Evolutionary conservation across 2,329 filamentous ascomycete genomes (phyloP).

Genomic region (Boeremia lycopersici): DNA sequence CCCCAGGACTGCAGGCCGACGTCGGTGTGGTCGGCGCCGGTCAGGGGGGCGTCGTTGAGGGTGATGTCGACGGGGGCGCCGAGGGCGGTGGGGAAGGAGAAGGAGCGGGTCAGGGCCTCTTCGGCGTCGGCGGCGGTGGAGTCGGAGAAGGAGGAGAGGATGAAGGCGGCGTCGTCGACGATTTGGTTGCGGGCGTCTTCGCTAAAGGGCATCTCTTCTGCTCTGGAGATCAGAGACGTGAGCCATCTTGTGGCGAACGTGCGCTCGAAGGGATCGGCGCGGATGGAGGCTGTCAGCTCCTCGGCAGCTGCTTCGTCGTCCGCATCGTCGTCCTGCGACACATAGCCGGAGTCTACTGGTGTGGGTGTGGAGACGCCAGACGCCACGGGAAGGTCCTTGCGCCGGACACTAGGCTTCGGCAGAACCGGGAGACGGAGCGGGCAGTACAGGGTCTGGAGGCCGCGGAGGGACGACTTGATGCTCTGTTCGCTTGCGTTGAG

Average conservation of each 20-base stretch:
- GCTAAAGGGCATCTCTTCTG: slow-evolving; percentile 33
- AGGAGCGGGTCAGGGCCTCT: slow-evolving; percentile 40
- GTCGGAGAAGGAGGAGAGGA: slow-evolving; percentile 41
- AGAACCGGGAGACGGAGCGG: slow-evolving; percentile 40
- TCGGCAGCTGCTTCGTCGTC: slow-evolving; percentile 25
- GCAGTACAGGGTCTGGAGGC: slow-evolving; percentile 41
- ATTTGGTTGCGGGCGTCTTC: slow-evolving; percentile 32
- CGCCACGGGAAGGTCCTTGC: slow-evolving; percentile 20
- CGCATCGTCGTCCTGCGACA: slow-evolving; percentile 41
- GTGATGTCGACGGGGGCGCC: slow-evolving; percentile 27
- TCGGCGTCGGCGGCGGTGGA: slow-evolving; percentile 30
- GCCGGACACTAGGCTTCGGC: slow-evolving; percentile 16
- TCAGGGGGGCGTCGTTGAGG: slow-evolving; percentile 45
- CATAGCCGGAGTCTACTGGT: slow-evolving; percentile 45
- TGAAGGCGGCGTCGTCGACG: slow-evolving; percentile 42
- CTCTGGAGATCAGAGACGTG: slow-evolving; percentile 37
- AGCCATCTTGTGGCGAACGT: slow-evolving; percentile 42
- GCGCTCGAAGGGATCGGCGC: slow-evolving; percentile 42
- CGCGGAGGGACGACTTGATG: slow-evolving; percentile 31
- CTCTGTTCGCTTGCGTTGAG: slow-evolving; percentile 27
- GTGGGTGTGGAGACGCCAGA: slow-evolving; percentile 24
- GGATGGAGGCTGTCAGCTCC: slow-evolving; percentile 36
- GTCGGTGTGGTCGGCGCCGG: slow-evolving; percentile 45
- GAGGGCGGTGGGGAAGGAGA: slow-evolving; percentile 29
- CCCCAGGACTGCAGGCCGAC: slow-evolving; percentile 48